Conservation (phyloP, 345 rosid species). For the Psidium friedrichsthalianum region DNA sequence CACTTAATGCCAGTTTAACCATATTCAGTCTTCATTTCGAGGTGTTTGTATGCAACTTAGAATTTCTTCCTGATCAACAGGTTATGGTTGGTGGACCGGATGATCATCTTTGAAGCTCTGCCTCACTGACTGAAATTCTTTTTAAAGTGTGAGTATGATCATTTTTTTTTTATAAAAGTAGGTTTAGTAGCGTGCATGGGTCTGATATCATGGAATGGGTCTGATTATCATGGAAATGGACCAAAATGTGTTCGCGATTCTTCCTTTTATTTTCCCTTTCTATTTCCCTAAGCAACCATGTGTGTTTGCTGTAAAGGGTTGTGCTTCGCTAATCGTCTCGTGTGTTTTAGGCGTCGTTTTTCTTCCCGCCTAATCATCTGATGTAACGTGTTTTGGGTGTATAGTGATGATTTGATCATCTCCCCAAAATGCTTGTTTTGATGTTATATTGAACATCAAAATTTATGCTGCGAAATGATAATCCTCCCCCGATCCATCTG, state of each 20-base stretch:
- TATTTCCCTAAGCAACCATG: neutral
- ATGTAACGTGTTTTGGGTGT: conserved; percentile 17
- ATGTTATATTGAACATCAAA: neutral
- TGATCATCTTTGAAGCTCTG: conserved; percentile 29
- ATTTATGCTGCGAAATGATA: neutral
- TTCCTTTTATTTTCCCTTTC: neutral
- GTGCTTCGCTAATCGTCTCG: neutral
- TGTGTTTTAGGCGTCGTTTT: conserved; percentile 49
- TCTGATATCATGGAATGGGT: too few species aligned
- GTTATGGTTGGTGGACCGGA: conserved; percentile 79
- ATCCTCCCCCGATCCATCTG: neutral
- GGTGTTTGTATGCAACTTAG: neutral
- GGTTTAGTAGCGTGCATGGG: conserved; percentile 13
- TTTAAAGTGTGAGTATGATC: neutral
- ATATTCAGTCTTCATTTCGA: neutral
- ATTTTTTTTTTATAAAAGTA: neutral
- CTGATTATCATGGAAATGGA: conserved; percentile 8
- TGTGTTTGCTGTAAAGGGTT: neutral
- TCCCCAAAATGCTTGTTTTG: neutral
- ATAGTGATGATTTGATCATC: neutral
- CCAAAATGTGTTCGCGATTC: neutral
- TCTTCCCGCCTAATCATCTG: conserved; percentile 35
- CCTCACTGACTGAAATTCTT: conserved; percentile 12
- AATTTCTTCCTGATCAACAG: conserved; percentile 19
- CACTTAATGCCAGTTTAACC: neutral